Percentiles rank a stretch among this genome's conserved stretches.
phyloP scores from a whole-genome alignment of 768 basidiomycete genomes.

The Suillus subluteus region DNA sequence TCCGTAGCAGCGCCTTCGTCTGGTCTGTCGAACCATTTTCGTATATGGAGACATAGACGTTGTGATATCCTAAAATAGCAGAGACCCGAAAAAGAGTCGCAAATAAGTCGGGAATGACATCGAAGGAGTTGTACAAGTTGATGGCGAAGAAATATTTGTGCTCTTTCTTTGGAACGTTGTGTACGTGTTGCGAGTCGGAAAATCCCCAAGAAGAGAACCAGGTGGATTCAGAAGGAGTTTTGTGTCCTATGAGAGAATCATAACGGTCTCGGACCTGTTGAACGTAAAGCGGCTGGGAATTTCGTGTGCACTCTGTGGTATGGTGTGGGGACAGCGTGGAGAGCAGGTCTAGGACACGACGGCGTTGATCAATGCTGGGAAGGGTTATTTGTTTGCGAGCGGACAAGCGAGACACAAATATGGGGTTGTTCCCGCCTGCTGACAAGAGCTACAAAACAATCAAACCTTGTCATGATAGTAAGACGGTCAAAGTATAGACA shows the following conservation, averaged over 20 bases:
- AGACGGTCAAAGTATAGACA: not conserved
- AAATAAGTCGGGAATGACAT: slow-evolving; percentile 96
- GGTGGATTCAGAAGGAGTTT: slow-evolving; percentile 50
- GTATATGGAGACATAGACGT: slow-evolving; percentile 98
- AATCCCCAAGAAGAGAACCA: slow-evolving; percentile 66
- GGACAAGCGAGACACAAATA: slow-evolving; percentile 50
- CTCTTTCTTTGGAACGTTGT: slow-evolving; percentile 49
- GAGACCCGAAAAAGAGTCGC: slow-evolving; percentile 94
- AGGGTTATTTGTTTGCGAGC: slow-evolving; percentile 67
- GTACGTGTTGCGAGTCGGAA: slow-evolving; percentile 43
- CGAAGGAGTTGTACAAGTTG: slow-evolving; percentile 99
- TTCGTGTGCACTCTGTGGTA: slow-evolving; percentile 89
- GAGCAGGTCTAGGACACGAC: slow-evolving; percentile 83
- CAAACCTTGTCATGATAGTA: not conserved
- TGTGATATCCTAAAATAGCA: slow-evolving; percentile 92
- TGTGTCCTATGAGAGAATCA: slow-evolving; percentile 79
- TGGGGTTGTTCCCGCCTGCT: slow-evolving; percentile 56
- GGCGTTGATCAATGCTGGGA: slow-evolving; percentile 84
- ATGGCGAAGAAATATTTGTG: slow-evolving; percentile 99
- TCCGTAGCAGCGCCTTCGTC: slow-evolving; percentile 93
- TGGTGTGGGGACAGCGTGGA: slow-evolving; percentile 89
- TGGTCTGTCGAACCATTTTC: slow-evolving; percentile 99
- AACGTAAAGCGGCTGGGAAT: slow-evolving; percentile 81
- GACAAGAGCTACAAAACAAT: slow-evolving; percentile 45
- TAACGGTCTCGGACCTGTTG: slow-evolving; percentile 90